Conservation (phyloP, 108 stramenopile genomes). For the Skeletonema menzelii region DNA sequence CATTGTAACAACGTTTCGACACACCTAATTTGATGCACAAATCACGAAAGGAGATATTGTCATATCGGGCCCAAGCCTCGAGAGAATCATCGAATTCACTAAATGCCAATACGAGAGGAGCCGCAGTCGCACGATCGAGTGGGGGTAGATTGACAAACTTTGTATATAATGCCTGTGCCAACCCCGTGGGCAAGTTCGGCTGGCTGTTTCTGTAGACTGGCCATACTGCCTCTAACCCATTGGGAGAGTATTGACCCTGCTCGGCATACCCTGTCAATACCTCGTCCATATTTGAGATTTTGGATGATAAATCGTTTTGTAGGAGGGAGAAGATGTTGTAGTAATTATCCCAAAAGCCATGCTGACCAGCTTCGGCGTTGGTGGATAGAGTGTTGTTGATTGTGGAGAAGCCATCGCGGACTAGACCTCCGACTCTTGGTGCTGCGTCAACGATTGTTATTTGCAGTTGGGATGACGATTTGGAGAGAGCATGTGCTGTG, state of each 20-base stretch:
- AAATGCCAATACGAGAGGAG: conserved; percentile 72
- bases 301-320: conserved; percentile 14
- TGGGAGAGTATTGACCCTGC: conserved; percentile 75
- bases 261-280: conserved; percentile 69
- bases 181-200: conserved; percentile 58
- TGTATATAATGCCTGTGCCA: conserved; percentile 72
- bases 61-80: conserved; percentile 70
- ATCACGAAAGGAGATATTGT: conserved; percentile 72
- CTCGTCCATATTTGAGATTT: conserved; percentile 25
- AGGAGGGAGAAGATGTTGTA: conserved; percentile 70
- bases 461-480: conserved; percentile 29
- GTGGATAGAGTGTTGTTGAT: conserved; percentile 32
- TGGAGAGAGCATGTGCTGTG: conserved; percentile 66
- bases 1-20: conserved; percentile 59
- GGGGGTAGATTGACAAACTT: conserved; percentile 53
- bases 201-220: conserved; percentile 54
- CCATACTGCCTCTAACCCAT: conserved; percentile 75
- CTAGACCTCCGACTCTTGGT: conserved; percentile 72
- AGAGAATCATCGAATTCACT: conserved; percentile 72
- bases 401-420: conserved; percentile 72
- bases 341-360: conserved; percentile 86
- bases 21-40: conserved; percentile 72
- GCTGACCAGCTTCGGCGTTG: conserved; percentile 75
- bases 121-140: conserved; percentile 58
- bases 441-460: conserved; percentile 78